Evolutionary conservation across 2,329 filamentous ascomycete genomes (phyloP).

Genomic region (Nothopassalora personata): DNA sequence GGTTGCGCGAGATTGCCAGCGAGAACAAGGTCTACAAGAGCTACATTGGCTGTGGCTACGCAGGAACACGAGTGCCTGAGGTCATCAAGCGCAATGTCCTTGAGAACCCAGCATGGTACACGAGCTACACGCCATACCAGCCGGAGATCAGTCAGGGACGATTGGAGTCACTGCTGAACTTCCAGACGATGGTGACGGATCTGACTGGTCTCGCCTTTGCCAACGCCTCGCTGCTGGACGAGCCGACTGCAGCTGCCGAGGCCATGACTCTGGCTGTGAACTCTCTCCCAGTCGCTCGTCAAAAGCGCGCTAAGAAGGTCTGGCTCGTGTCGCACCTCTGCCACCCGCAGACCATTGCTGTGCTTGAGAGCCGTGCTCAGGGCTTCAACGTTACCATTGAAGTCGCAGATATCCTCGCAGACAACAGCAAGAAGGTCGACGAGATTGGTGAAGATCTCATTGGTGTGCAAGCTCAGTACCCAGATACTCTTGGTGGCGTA

Average conservation of each 20-base stretch:
- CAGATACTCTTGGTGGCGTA: conserved; percentile 78
- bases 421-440: conserved; percentile 61
- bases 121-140: conserved; percentile 95
- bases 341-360: conserved; percentile 79
- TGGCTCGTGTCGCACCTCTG: conserved; percentile 78
- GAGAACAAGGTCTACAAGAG: conserved; percentile 60
- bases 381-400: conserved; percentile 85
- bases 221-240: conserved; percentile 86
- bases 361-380: conserved; percentile 77
- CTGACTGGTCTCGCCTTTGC: conserved; percentile 80
- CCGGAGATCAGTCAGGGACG: conserved; percentile 95
- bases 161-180: conserved; percentile 87
- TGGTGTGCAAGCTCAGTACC: conserved; percentile 91
- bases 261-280: conserved; percentile 92
- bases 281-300: conserved; percentile 62
- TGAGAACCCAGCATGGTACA: conserved; percentile 95
- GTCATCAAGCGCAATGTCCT: conserved; percentile 91
- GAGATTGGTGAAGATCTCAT: conserved; percentile 75
- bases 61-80: conserved; percentile 75
- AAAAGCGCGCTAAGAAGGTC: conserved; percentile 69
- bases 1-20: conserved; percentile 51
- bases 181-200: conserved; percentile 87
- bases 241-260: conserved; percentile 87
- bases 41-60: conserved; percentile 85
- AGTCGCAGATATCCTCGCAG: conserved; percentile 63